phyloP scores from a whole-genome alignment of 73 alveolate species.

The Uronychia setigera region DNA sequence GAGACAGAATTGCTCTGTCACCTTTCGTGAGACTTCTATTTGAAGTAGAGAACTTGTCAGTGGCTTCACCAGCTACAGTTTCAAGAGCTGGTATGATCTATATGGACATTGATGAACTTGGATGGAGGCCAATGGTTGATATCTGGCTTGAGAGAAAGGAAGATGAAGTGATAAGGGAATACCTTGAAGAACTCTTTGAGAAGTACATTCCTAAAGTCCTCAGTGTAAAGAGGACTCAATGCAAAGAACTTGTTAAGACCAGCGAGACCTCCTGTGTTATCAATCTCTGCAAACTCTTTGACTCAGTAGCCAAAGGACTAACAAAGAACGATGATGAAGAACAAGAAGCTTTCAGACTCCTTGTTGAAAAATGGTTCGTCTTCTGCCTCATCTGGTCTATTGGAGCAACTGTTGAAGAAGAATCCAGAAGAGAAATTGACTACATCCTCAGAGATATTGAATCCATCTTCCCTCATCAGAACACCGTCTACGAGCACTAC shows the following conservation, averaged over 20 bases:
- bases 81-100: conserved; percentile 99
- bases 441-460: conserved; percentile 88
- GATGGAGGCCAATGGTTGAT: conserved; percentile 93
- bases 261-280: conserved; percentile 85
- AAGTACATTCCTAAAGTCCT: conserved; percentile 80
- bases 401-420: conserved; percentile 96
- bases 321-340: conserved; percentile 59
- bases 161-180: conserved; percentile 64
- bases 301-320: conserved; percentile 67
- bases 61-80: conserved; percentile 99
- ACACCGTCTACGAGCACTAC: conserved; percentile 94
- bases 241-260: conserved; percentile 90
- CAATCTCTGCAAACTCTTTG: conserved; percentile 86
- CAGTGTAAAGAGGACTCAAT: conserved; percentile 70
- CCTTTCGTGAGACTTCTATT: conserved; percentile 91
- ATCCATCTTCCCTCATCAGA: conserved; percentile 85
- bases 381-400: conserved; percentile 93
- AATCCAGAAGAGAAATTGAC: conserved; percentile 79
- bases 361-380: conserved; percentile 90
- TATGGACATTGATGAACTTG: conserved; percentile 93
- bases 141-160: conserved; percentile 87
- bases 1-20: conserved; percentile 97
- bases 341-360: conserved; percentile 48
- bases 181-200: conserved; percentile 67
- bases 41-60: conserved; percentile 97